Evolutionary conservation across 1,284 basidiomycete genomes (phyloP), one percentile per base, ranked within the genome.

Genomic region (Austroboletus olivaceoglutinosus): DNA sequence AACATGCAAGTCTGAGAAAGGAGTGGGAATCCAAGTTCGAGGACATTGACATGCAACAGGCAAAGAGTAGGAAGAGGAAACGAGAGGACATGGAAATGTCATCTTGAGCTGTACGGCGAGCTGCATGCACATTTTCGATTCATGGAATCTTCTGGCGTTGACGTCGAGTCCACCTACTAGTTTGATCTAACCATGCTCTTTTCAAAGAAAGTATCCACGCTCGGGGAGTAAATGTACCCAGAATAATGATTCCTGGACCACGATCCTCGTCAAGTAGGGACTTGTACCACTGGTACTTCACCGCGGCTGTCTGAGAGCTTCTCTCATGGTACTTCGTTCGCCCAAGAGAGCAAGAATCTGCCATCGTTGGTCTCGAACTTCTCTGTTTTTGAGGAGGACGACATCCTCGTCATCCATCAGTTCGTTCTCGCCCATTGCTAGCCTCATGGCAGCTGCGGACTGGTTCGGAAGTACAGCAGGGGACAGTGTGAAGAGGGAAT

Each of bases 391-490:
- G 40, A 85, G 69, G 10, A 82, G 61, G 2, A 75, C 66, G 15
- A 82, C 69, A 45, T 85, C 76, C 47, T 73, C 77, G 50, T 72
- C 69, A 29, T 83, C 82, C 46, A 63, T 73, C 57, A 56, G 74
- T 63, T 83, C 82, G 36, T 75, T 74, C 25, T 84, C 82, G 18
- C 83, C 82, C 18, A 82, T 67, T 2, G 82, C 77, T 31, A 89
- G 74, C 15, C 80, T 80, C 76, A 83, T 82, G 9, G 86, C 88
- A 15, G 85, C 81, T 6, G 89, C 88, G 21, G 85, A 87, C 51
- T 77, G 78, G 58, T 87, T 86, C 3, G 89, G 89, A 15, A 91
- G 73, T 37, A 85, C 80, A n/a, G 85, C 78, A 23, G 89, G 89
- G 7, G 86, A 80, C 13, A 91, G 64, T 0, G 86, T 88, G 68